Conservation (phyloP, 208 protist species). For the Leishmania major region DNA sequence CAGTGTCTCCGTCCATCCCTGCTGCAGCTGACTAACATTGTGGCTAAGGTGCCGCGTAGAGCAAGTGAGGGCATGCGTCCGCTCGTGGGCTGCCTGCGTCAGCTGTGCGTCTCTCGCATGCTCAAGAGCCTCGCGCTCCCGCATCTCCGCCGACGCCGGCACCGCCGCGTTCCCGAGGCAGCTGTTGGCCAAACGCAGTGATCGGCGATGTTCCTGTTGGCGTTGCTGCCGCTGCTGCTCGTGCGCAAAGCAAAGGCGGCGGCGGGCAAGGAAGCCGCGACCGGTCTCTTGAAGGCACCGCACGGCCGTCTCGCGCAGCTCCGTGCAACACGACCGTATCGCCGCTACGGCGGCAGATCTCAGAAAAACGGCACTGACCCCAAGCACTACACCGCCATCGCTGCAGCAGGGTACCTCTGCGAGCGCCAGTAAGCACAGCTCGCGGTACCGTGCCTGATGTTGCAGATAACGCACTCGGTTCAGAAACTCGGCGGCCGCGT, state of each 20-base stretch:
- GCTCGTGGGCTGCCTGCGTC: background rate
- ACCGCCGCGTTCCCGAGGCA: background rate
- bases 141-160: background rate
- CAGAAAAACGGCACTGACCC: conserved; percentile 27
- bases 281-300: conserved; percentile 8
- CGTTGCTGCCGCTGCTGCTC: background rate
- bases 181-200: background rate
- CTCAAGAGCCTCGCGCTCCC: conserved; percentile 8
- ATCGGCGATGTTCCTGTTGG: background rate
- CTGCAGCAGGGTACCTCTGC: background rate
- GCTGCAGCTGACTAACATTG: conserved; percentile 8
- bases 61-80: background rate
- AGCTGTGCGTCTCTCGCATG: conserved; percentile 10
- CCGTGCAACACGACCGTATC: background rate
- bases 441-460: conserved; percentile 12
- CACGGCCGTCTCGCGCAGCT: conserved; percentile 6
- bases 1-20: conserved; percentile 18
- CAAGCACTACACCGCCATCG: conserved; percentile 15
- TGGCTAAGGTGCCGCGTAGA: conserved; percentile 5
- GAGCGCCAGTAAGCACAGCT: conserved; percentile 14
- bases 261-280: conserved; percentile 9
- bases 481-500: background rate
- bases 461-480: conserved; percentile 9
- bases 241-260: background rate
- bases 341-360: background rate